phyloP scores from a whole-genome alignment of 1,139 yeast species.

The Wickerhamiella pararugosa region DNA sequence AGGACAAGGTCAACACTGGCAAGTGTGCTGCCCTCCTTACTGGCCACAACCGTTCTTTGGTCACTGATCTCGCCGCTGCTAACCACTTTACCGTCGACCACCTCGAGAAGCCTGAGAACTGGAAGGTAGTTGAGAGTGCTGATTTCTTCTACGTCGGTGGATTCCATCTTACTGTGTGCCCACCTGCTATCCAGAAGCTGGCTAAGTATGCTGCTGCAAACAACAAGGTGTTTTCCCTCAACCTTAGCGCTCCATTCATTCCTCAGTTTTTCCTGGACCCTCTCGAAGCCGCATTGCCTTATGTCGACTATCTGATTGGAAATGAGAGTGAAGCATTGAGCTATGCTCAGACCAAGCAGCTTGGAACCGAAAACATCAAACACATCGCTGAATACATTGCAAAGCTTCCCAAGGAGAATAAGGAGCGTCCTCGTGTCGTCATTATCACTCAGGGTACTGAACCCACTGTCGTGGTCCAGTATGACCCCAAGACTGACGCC shows the following conservation, averaged over 20 bases:
- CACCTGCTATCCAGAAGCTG: constrained; percentile 76
- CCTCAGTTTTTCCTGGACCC: constrained; percentile 92
- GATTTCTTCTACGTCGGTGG: constrained; percentile 88
- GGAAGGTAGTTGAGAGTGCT: constrained; percentile 74
- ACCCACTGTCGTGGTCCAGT: constrained; percentile 50
- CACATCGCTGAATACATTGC: constrained; percentile 77
- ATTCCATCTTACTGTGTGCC: constrained; percentile 94
- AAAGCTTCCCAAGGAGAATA: constrained; percentile 60
- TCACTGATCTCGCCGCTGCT: constrained; percentile 94
- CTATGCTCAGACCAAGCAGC: constrained; percentile 71
- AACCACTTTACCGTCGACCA: constrained; percentile 89
- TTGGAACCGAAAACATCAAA: constrained; percentile 43
- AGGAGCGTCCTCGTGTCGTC: constrained; percentile 49
- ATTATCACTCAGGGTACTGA: constrained; percentile 82
- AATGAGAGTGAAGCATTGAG: constrained; percentile 97
- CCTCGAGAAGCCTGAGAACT: constrained; percentile 77
- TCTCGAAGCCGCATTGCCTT: constrained; percentile 63
- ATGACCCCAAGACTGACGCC: constrained; percentile 33
- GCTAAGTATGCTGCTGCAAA: constrained; percentile 83
- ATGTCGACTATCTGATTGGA: constrained; percentile 84
- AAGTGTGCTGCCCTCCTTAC: constrained; percentile 94
- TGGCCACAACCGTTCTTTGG: constrained; percentile 81
- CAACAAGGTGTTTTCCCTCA: constrained; percentile 72
- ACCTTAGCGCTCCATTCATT: constrained; percentile 93
- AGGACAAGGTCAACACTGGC: constrained; percentile 69